phyloP scores from a whole-genome alignment of 2,329 filamentous ascomycete genomes.

The Alternaria conjuncta region DNA sequence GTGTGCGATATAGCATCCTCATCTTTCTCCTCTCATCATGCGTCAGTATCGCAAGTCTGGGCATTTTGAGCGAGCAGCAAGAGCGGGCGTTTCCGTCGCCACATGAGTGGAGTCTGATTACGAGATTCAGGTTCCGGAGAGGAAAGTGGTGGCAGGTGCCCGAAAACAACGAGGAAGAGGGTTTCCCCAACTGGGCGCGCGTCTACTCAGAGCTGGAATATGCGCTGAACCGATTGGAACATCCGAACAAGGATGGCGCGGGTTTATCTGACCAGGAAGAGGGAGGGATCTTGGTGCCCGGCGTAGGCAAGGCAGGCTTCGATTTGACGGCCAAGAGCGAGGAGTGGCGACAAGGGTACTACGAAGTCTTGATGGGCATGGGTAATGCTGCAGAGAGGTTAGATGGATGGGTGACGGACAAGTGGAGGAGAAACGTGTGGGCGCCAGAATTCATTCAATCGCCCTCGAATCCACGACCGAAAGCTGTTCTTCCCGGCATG shows the following conservation, averaged over 20 bases:
- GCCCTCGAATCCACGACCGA: conserved; percentile 81
- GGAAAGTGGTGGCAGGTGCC: conserved; percentile 57
- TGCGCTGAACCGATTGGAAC: conserved; percentile 71
- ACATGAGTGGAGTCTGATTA: conserved; percentile 77
- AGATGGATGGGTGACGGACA: conserved; percentile 79
- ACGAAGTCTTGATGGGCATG: conserved; percentile 77
- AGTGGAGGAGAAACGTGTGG: conserved; percentile 66
- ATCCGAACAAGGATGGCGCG: conserved; percentile 70
- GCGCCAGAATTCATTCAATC: conserved; percentile 77
- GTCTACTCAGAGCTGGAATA: conserved; percentile 67
- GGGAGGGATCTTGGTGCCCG: conserved; percentile 52
- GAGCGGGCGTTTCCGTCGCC: conserved; percentile 83
- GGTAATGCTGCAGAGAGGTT: conserved; percentile 80
- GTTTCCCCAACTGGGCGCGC: conserved; percentile 73
- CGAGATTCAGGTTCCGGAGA: conserved; percentile 70
- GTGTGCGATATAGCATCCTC: conserved; percentile 70
- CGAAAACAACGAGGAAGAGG: conserved; percentile 63
- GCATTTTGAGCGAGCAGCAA: conserved; percentile 73
- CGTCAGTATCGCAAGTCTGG: conserved; percentile 66
- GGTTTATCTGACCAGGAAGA: conserved; percentile 65
- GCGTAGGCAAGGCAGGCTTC: conserved; percentile 58
- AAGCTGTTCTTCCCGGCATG: conserved; percentile 71
- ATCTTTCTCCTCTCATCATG: conserved; percentile 70
- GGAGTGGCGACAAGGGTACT: conserved; percentile 86
- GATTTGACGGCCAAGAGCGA: conserved; percentile 80